Evolutionary conservation across 1,284 basidiomycete genomes (phyloP).

Genomic region (Cryptococcus jaspeensis): DNA sequence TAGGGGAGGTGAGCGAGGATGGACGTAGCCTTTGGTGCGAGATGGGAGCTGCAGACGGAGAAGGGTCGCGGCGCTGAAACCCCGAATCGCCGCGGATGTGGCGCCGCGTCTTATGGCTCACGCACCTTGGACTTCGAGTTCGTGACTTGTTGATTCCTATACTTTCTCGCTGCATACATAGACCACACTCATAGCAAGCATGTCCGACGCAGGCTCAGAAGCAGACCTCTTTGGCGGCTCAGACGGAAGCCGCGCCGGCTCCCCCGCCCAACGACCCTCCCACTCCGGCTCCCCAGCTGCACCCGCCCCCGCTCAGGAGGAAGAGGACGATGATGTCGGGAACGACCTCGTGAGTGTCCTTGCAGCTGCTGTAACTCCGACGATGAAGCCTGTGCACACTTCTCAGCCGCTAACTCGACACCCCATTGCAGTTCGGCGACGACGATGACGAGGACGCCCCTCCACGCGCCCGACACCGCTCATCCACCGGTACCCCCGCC

Average conservation of each 20-base stretch:
- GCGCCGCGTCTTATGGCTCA: conserved; percentile 5
- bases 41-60: background rate
- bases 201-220: conserved; percentile 35
- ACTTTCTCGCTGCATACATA: too few species aligned
- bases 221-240: conserved; percentile 40
- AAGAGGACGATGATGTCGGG: too few species aligned
- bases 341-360: background rate
- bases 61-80: conserved; percentile 5
- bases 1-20: conserved; percentile 11
- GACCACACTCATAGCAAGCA: conserved; percentile 7
- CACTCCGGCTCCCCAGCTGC: conserved; percentile 8
- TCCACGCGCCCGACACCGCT: conserved; percentile 1
- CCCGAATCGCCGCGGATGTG: conserved; percentile 15
- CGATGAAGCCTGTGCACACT: conserved; percentile 14
- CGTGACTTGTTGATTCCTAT: too few species aligned
- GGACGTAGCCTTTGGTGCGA: conserved; percentile 1
- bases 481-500: conserved; percentile 47
- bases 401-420: background rate
- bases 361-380: conserved; percentile 8
- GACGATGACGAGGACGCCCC: conserved; percentile 58
- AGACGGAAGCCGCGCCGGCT: conserved; percentile 7
- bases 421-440: conserved; percentile 65
- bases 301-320: conserved; percentile 9
- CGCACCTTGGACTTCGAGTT: too few species aligned
- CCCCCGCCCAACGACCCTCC: conserved; percentile 1